Evolutionary conservation across 208 protist species (phyloP).

Genomic region (Leishmania braziliensis): DNA sequence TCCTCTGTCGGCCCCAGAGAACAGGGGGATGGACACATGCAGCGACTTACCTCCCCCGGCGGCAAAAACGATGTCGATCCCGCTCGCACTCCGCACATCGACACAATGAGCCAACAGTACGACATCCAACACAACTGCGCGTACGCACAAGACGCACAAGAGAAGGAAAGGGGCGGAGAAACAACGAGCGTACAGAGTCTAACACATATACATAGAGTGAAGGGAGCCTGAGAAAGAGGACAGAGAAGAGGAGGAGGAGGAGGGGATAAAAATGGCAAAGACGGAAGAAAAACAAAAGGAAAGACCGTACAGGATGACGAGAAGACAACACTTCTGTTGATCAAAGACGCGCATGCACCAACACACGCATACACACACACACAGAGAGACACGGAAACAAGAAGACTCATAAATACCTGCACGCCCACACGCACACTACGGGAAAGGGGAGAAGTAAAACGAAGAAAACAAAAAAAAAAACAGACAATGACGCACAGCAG

Average conservation of each 20-base stretch:
- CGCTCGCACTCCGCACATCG: background rate
- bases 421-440: background rate
- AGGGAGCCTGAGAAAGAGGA: background rate
- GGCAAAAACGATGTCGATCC: background rate
- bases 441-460: background rate
- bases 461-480: background rate
- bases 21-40: background rate
- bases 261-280: background rate
- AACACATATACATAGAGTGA: background rate
- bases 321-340: background rate
- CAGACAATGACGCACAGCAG: background rate
- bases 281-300: background rate
- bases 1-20: background rate
- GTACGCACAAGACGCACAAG: background rate
- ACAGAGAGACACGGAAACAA: background rate
- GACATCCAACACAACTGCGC: background rate
- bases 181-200: background rate
- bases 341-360: background rate
- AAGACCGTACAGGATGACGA: slow-evolving; percentile 5
- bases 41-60: background rate
- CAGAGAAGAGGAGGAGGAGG: background rate
- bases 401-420: background rate
- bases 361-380: background rate
- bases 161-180: background rate
- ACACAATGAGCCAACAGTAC: background rate